Percentiles rank a stretch among this genome's conserved stretches.
These are phyloP conservation scores for Terana coerulea DNA, from an alignment of 768 basidiomycete species.

Conservation along the genomic window DNA sequence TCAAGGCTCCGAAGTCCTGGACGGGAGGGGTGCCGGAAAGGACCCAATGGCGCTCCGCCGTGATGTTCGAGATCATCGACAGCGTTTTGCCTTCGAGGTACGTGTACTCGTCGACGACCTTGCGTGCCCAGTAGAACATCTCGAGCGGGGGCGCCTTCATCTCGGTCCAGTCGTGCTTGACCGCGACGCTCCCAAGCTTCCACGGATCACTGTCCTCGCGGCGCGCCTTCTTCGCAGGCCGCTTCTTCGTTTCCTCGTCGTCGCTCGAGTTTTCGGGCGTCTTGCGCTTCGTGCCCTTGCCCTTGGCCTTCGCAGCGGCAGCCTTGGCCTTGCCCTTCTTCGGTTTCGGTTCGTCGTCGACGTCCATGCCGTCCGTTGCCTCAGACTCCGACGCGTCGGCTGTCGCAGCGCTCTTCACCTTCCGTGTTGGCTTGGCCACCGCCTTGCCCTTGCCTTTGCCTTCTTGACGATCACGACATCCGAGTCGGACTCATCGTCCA, in stretches of 20 bases:
- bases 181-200: conserved; percentile 60
- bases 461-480: conserved; percentile 18
- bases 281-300: no score
- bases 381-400: conserved; percentile 22
- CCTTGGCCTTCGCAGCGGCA: conserved; percentile 34
- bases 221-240: conserved; percentile 51
- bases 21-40: conserved; percentile 96
- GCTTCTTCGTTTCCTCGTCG: conserved; percentile 29
- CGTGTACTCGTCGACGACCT: conserved; percentile 93
- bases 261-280: conserved; percentile 18
- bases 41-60: conserved; percentile 85
- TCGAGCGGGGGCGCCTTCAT: conserved; percentile 85
- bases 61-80: conserved; percentile 70
- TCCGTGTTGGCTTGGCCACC: conserved; percentile 22
- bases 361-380: conserved; percentile 48
- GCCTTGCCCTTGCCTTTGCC: conserved; percentile 21
- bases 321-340: conserved; percentile 15
- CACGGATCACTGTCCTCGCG: conserved; percentile 69
- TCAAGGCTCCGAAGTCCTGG: conserved; percentile 84
- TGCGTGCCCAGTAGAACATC: conserved; percentile 87
- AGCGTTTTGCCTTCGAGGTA: conserved; percentile 82
- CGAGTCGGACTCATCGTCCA: conserved; percentile 17
- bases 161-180: conserved; percentile 69
- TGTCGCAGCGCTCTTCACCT: conserved; percentile 19
- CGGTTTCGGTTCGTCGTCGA: conserved; percentile 34